A percentile compares a stretch with the other conserved stretches of the same genome.
phyloP scores from a whole-genome alignment of 305 asterid genomes.

The Fraxinus dipetala region DNA sequence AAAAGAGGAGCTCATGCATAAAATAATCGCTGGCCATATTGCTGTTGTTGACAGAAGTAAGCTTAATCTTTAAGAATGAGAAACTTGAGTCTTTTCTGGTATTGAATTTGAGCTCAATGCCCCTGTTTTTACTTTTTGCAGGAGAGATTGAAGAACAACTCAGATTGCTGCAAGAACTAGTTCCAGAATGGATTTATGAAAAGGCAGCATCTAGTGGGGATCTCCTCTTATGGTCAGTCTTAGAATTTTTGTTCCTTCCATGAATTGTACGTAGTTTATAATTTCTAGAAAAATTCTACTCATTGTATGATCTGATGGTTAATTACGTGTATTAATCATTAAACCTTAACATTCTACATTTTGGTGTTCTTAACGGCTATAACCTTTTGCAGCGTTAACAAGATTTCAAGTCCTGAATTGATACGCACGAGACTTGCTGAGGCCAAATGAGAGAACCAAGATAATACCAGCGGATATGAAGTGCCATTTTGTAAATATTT shows the following conservation, averaged over 20 bases:
- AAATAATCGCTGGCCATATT: slow-evolving; percentile 39
- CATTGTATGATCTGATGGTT: not conserved
- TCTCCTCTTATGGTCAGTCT: slow-evolving; percentile 53
- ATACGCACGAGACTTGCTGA: slow-evolving; percentile 56
- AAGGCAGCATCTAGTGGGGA: slow-evolving; percentile 54
- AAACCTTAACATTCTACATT: not conserved
- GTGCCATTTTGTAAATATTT: slow-evolving; percentile 16
- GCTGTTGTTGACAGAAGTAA: slow-evolving; percentile 56
- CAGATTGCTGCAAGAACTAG: slow-evolving; percentile 65
- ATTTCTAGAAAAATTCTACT: not conserved
- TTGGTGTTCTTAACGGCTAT: not conserved
- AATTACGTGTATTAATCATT: not conserved
- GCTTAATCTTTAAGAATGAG: slow-evolving; percentile 20
- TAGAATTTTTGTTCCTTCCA: not conserved
- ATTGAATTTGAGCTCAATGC: slow-evolving; percentile 12
- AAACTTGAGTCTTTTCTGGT: not conserved
- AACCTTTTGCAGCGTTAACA: slow-evolving; percentile 58
- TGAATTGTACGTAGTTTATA: not conserved
- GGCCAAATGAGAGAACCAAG: slow-evolving; percentile 39
- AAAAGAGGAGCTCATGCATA: slow-evolving; percentile 69
- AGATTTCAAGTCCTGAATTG: slow-evolving; percentile 44
- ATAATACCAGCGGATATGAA: not conserved
- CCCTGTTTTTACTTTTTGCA: slow-evolving; percentile 32
- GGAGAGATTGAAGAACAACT: slow-evolving; percentile 78
- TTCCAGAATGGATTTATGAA: slow-evolving; percentile 82